phyloP scores from a whole-genome alignment of 2,329 filamentous ascomycete species.

The Fusarium pseudoanthophilum region DNA sequence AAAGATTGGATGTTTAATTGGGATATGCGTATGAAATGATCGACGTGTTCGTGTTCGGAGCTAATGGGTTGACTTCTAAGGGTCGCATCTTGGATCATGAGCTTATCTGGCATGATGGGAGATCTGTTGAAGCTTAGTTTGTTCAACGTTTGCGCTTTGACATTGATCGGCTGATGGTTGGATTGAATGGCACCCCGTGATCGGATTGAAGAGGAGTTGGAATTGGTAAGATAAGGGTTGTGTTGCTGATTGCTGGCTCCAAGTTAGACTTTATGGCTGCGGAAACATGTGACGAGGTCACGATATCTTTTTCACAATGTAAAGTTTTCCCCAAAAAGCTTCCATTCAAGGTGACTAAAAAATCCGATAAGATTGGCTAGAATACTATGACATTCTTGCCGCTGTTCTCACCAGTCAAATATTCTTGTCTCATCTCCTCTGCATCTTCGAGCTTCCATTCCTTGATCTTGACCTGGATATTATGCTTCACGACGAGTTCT shows the following conservation, averaged over 20 bases:
- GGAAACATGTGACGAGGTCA: background rate
- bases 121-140: slow-evolving; percentile 1
- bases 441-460: slow-evolving; percentile 18
- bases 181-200: background rate
- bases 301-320: background rate
- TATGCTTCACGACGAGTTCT: background rate
- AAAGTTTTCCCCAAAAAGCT: background rate
- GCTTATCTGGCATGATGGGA: background rate
- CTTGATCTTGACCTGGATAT: slow-evolving; percentile 2
- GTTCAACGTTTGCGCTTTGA: background rate
- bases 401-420: background rate
- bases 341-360: background rate
- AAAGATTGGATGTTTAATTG: background rate
- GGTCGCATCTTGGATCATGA: background rate
- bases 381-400: slow-evolving; percentile 12
- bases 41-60: slow-evolving; percentile 22
- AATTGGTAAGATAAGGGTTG: background rate
- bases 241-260: background rate
- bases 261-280: background rate
- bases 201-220: background rate
- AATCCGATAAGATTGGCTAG: rapidly evolving
- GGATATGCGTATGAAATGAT: background rate
- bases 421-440: slow-evolving; percentile 10
- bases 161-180: background rate
- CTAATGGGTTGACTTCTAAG: background rate